Evolutionary conservation across 1,284 basidiomycete genomes (phyloP).

Genomic region (Phylloporus sp.): DNA sequence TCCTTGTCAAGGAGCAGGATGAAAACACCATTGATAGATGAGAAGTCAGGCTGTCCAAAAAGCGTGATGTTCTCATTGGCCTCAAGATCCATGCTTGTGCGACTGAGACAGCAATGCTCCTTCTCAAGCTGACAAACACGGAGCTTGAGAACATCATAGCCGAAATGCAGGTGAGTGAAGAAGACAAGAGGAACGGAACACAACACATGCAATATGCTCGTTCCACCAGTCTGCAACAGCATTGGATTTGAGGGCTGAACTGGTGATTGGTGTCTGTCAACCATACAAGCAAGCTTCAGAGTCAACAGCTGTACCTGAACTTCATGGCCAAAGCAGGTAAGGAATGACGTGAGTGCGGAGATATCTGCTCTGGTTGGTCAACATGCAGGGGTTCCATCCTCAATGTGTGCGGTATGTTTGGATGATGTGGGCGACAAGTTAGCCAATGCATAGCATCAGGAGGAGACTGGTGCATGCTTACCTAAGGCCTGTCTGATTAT

Average conservation of each 20-base stretch:
- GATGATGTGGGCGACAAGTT: no score
- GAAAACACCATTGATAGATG: constrained; percentile 64
- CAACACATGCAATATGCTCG: constrained; percentile 81
- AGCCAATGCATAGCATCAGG: no score
- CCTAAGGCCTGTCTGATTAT: no score
- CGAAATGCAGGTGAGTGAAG: constrained; percentile 29
- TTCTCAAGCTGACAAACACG: constrained; percentile 85
- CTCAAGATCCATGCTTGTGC: constrained; percentile 61
- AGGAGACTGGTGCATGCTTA: no score
- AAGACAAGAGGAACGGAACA: not conserved
- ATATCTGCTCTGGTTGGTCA: constrained; percentile 29
- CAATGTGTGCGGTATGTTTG: constrained; percentile 13
- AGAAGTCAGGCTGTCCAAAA: constrained; percentile 41
- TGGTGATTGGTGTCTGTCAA: constrained; percentile 28
- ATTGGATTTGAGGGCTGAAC: constrained; percentile 89
- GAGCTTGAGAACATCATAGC: constrained; percentile 89
- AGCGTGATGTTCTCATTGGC: constrained; percentile 63
- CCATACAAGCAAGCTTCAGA: not conserved
- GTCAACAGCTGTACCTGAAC: constrained; percentile 48
- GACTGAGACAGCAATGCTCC: constrained; percentile 53
- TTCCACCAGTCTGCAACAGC: constrained; percentile 95
- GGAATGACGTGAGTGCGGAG: constrained; percentile 22
- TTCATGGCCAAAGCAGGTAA: constrained; percentile 54
- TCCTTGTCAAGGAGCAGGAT: constrained; percentile 82
- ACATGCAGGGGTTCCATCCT: constrained; percentile 2